phyloP scores from a whole-genome alignment of 768 basidiomycete genomes.

The Galerina sulciceps region DNA sequence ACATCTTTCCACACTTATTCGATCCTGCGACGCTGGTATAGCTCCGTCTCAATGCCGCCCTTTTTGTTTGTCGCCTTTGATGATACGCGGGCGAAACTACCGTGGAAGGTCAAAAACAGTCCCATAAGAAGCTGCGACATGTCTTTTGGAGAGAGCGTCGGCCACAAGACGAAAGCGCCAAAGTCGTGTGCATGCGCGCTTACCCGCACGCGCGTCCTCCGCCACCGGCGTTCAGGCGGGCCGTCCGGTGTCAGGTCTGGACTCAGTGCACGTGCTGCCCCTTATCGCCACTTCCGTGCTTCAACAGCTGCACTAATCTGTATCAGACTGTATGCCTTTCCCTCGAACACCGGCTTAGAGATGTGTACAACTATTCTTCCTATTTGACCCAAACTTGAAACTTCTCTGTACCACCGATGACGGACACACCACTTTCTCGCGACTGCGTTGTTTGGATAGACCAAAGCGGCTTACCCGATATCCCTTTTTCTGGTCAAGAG shows the following conservation, averaged over 20 bases:
- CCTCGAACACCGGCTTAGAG: not conserved
- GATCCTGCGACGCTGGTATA: not conserved
- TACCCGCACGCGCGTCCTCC: constrained; percentile 2
- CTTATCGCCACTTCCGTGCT: not conserved
- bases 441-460: no score
- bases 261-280: not conserved
- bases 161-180: not conserved
- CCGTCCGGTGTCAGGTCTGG: constrained; percentile 1
- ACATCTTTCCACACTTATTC: not conserved
- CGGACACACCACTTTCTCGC: no score
- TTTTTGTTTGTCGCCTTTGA: not conserved
- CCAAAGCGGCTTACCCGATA: no score
- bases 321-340: not conserved
- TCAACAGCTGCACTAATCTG: not conserved
- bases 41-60: not conserved
- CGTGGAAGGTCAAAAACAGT: not conserved
- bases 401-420: no score
- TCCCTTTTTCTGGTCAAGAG: no score
- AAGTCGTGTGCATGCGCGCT: not conserved
- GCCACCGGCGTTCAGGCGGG: not conserved
- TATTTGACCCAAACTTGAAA: no score
- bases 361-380: no score
- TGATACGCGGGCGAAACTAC: not conserved
- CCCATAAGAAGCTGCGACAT: not conserved
- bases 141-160: not conserved